These are phyloP conservation scores for Thinopyrum elongatum DNA, from an alignment of 176 grass and related monocot species.

Conservation along the genomic window DNA sequence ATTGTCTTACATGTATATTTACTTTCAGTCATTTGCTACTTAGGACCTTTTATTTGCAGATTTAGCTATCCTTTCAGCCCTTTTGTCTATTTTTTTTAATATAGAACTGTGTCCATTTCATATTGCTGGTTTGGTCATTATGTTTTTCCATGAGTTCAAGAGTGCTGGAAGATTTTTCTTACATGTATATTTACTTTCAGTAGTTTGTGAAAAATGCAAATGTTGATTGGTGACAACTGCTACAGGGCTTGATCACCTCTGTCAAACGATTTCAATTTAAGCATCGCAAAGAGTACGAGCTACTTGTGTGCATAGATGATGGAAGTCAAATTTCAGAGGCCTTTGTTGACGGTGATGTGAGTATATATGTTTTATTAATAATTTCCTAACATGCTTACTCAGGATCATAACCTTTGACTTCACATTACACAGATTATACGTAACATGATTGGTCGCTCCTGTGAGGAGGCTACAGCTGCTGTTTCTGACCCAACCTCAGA, in stretches of 20 bases:
- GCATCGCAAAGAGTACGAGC: conserved; percentile 52
- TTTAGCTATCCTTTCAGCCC: neutral
- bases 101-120: conserved; percentile 11
- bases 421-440: conserved; percentile 58
- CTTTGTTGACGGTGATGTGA: conserved; percentile 62
- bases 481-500: conserved; percentile 45
- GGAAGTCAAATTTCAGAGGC: conserved; percentile 83
- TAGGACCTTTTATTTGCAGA: conserved; percentile 8
- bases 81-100: neutral
- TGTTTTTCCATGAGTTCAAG: neutral
- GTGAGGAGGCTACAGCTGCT: conserved; percentile 59
- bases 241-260: conserved; percentile 71
- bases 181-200: neutral
- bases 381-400: neutral
- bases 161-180: conserved; percentile 15
- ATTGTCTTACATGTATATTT: conserved; percentile 8
- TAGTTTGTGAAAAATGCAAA: neutral
- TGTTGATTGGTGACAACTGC: conserved; percentile 13
- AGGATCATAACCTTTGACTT: neutral
- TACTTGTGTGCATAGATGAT: conserved; percentile 79
- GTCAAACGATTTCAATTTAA: conserved; percentile 61
- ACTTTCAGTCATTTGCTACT: neutral
- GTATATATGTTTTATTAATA: conserved; percentile 30
- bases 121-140: neutral
- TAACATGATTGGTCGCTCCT: conserved; percentile 55